Conservation (phyloP, 495 filamentous ascomycete genomes). For the Penicillium canariense region DNA sequence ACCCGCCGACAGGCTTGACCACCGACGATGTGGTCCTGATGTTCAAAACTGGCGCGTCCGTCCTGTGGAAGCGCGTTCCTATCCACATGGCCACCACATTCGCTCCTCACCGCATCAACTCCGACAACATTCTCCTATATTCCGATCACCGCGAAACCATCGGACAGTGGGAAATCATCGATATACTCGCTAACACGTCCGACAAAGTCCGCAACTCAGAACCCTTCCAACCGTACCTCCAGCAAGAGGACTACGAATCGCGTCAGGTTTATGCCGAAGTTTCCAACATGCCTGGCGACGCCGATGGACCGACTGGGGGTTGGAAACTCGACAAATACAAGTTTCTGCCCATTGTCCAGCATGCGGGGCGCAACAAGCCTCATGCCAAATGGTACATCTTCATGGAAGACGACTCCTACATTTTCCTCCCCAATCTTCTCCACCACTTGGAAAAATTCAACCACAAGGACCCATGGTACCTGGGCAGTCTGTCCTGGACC, state of each 20-base stretch:
- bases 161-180: constrained; percentile 32
- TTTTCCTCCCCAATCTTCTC: constrained; percentile 56
- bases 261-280: constrained; percentile 24
- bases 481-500: constrained; percentile 49
- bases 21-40: constrained; percentile 38
- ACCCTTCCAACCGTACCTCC: constrained; percentile 19
- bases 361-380: constrained; percentile 39
- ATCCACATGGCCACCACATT: constrained; percentile 29
- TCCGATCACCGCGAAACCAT: constrained; percentile 37
- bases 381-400: constrained; percentile 60
- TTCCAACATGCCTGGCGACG: constrained; percentile 21
- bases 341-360: constrained; percentile 43
- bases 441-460: constrained; percentile 47
- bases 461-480: constrained; percentile 44
- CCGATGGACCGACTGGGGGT: constrained; percentile 21
- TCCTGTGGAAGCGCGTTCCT: constrained; percentile 34
- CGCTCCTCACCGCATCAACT: constrained; percentile 21
- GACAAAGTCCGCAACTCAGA: constrained; percentile 14
- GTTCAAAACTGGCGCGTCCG: constrained; percentile 39
- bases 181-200: constrained; percentile 32
- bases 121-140: constrained; percentile 31
- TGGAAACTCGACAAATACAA: constrained; percentile 54
- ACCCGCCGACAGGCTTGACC: constrained; percentile 26
- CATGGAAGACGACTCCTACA: constrained; percentile 60
- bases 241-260: constrained; percentile 22